A percentile compares a stretch with the other conserved stretches of the same genome.
Evolutionary conservation across 2,329 filamentous ascomycete genomes (phyloP).

Genomic region (Sodiomyces alkalinus): DNA sequence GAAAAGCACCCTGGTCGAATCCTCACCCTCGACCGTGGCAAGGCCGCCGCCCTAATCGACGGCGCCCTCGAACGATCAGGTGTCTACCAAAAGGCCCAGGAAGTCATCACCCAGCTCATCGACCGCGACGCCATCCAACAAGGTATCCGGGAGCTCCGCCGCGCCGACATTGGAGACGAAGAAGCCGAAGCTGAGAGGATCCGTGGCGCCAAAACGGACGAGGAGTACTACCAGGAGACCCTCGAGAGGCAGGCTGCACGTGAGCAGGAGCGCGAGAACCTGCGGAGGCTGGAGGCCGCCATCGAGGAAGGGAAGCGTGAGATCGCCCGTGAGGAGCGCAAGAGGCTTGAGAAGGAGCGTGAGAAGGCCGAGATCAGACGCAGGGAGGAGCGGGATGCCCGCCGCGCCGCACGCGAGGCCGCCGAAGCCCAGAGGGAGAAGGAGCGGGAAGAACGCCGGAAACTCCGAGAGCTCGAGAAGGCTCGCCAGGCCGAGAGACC

Average conservation of each 20-base stretch:
- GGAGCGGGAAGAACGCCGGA: constrained; percentile 37
- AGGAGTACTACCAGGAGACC: constrained; percentile 56
- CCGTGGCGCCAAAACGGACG: constrained; percentile 57
- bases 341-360: constrained; percentile 30
- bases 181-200: constrained; percentile 48
- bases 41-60: constrained; percentile 62
- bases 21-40: constrained; percentile 56
- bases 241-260: constrained; percentile 43
- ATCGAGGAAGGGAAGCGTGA: constrained; percentile 47
- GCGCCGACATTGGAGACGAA: constrained; percentile 53
- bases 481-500: constrained; percentile 19
- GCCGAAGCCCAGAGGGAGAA: constrained; percentile 31
- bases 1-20: constrained; percentile 59
- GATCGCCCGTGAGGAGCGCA: constrained; percentile 41
- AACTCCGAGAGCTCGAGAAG: constrained; percentile 24
- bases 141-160: constrained; percentile 52
- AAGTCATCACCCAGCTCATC: constrained; percentile 48
- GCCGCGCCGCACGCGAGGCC: constrained; percentile 25
- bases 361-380: constrained; percentile 34
- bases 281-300: constrained; percentile 41
- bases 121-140: constrained; percentile 52
- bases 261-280: constrained; percentile 44
- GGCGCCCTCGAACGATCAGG: constrained; percentile 63
- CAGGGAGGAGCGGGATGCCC: constrained; percentile 33
- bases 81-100: constrained; percentile 57